A percentile compares a stretch with the other conserved stretches of the same genome.
Evolutionary conservation across 106 monocot genomes (phyloP).

Genomic region (Alisma plantagoaquatica): DNA sequence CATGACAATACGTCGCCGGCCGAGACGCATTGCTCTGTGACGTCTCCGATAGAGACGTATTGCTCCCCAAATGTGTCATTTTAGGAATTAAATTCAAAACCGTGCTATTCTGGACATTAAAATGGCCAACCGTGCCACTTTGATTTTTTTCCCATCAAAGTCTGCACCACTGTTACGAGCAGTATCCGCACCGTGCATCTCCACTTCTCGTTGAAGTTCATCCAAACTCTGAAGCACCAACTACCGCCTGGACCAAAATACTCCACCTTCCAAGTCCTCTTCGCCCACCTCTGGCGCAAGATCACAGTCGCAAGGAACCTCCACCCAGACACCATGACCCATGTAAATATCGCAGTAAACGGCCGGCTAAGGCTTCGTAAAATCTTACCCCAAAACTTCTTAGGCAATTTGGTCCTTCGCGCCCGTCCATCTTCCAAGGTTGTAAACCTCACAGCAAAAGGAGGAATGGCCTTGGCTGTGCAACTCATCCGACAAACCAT

Average conservation of each 20-base stretch:
- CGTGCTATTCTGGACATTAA: no score
- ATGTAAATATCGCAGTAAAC: conserved; percentile 5
- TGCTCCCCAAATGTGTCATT: no score
- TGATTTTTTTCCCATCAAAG: no score
- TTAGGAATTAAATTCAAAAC: no score
- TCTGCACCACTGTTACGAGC: neutral
- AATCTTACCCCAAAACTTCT: conserved; percentile 3
- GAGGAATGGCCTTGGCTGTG: neutral
- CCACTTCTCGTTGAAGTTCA: conserved; percentile 11
- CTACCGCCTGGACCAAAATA: neutral
- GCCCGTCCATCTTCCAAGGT: conserved; percentile 2
- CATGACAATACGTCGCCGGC: no score
- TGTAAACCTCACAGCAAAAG: conserved; percentile 2
- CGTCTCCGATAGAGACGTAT: no score
- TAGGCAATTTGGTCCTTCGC: conserved; percentile 16
- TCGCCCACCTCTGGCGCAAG: conserved; percentile 16
- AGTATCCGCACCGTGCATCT: conserved; percentile 3
- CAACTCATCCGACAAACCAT: neutral
- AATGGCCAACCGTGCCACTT: no score
- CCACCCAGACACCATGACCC: neutral
- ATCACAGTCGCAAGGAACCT: conserved; percentile 12
- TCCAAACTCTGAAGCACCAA: conserved; percentile 5
- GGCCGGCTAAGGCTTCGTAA: conserved; percentile 6
- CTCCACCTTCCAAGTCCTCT: conserved; percentile 9
- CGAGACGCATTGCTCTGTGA: no score